These are phyloP conservation scores for Backusella macrospora DNA, from an alignment of 192 early-diverging fungal genomes.

Conservation along the genomic window DNA sequence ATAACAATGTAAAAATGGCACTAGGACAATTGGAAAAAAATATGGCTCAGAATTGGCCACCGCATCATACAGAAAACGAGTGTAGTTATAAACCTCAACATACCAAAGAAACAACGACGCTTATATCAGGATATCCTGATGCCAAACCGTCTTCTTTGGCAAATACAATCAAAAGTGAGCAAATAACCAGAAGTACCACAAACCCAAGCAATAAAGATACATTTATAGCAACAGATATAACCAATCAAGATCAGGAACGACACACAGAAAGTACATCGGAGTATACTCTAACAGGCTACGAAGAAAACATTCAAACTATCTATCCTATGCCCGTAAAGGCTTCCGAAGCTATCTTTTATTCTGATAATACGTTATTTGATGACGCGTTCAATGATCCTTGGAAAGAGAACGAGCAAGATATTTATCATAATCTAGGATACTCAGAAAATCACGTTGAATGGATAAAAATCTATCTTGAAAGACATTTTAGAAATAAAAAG, in stretches of 20 bases:
- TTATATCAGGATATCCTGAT: conserved; percentile 1
- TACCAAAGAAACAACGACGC: neutral
- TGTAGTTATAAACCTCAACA: neutral
- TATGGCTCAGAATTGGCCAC: neutral
- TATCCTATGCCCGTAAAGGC: neutral
- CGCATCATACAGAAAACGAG: neutral
- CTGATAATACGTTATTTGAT: neutral
- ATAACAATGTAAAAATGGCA: neutral
- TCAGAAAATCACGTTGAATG: conserved; percentile 24
- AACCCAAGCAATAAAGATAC: too few species aligned
- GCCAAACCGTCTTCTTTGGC: neutral
- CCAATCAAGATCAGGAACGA: neutral
- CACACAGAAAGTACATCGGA: neutral
- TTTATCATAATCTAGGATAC: conserved; percentile 13
- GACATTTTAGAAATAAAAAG: conserved; percentile 6
- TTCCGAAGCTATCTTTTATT: neutral
- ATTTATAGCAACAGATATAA: neutral
- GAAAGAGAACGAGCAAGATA: neutral
- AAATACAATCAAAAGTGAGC: neutral
- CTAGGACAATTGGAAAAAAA: conserved; percentile 5
- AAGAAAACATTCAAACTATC: neutral
- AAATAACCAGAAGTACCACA: neutral
- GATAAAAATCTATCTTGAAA: conserved; percentile 17
- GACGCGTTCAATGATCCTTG: neutral
- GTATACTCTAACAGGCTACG: neutral